Evolutionary conservation across 352 stramenopile genomes (phyloP), one percentile per base, ranked within the genome.

Genomic region (Thraustochytrium striatum): DNA sequence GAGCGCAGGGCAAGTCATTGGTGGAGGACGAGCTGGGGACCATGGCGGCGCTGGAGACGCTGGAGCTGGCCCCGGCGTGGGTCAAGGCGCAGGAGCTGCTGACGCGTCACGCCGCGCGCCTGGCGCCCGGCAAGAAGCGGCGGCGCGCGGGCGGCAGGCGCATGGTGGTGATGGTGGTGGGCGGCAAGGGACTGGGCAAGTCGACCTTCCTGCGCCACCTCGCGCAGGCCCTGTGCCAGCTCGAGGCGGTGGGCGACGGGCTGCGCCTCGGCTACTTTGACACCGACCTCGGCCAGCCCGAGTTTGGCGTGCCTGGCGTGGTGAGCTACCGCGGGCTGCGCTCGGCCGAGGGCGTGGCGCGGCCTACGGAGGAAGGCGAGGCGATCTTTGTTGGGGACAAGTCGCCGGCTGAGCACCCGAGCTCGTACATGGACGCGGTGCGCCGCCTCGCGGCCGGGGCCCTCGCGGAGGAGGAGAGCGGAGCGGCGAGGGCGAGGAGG

Each of bases 131-230:
- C 28, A 61, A 35, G 7, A 52, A 13, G 39, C 5, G 5, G 39
- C 5, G 39, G 39, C 5, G 39, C 5, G 5, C 39, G 13, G 5
- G 39, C 39, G 5, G 39, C 39, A 47, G 39, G 39, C 5, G 5
- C 39, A 70, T 70, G 59, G 13, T 19, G 25, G 36, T 70, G 33
- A 38, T 16, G 3, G 59, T 52, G 36, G 33, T 70, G 25, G 59
- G 59, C 41, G 59, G 16, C 59, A 70, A 70, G 41, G 59, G 59
- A 3, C 59, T 70, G 19, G 59, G 59, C 36, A 70, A 70, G 59
- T 70, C 59, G 33, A 70, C 59, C 13, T 70, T 70, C 41, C 3
- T 52, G 41, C 59, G 59, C 44, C 8, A 53, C 1, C 35, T 38
- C 0, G 59, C 59, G 3, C 33, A 38, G 9, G n/a, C n/a, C n/a